A percentile compares a stretch with the other conserved stretches of the same genome.
Conservation (phyloP, 352 stramenopile genomes). For the Globisporangium polare region DNA sequence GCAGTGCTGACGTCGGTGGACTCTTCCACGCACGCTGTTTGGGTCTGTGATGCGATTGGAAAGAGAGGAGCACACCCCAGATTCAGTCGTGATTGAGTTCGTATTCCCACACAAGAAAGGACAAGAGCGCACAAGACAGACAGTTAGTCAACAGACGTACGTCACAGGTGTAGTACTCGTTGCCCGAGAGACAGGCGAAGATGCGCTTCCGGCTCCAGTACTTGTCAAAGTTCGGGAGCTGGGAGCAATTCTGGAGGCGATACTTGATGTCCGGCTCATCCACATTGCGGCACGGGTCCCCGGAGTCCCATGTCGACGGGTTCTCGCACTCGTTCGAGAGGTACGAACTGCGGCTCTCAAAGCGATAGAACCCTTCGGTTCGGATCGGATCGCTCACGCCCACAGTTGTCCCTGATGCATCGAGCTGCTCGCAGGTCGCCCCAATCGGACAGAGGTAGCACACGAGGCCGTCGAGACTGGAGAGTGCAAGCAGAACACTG, state of each 20-base stretch:
- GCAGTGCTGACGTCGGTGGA: conserved; percentile 3
- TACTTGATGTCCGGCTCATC: conserved; percentile 25
- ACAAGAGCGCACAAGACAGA: no score
- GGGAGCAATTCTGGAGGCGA: conserved; percentile 44
- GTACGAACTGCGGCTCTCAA: conserved; percentile 35
- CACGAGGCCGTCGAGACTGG: conserved; percentile 55
- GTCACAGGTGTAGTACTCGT: conserved; percentile 61
- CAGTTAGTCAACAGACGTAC: conserved; percentile 22
- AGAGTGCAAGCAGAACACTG: background rate
- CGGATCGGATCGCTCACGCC: conserved; percentile 43
- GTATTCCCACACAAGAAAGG: no score
- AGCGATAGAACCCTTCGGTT: conserved; percentile 43
- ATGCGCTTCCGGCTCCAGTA: conserved; percentile 58
- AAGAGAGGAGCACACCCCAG: no score
- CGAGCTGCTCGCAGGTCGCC: conserved; percentile 38
- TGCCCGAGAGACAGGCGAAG: conserved; percentile 52
- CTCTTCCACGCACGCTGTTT: conserved; percentile 24
- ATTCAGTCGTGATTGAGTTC: no score
- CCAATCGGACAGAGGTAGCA: conserved; percentile 63
- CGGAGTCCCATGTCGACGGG: conserved; percentile 29
- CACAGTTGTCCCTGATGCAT: conserved; percentile 22
- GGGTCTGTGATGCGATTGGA: conserved; percentile 16
- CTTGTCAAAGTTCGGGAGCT: conserved; percentile 27
- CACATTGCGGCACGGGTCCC: conserved; percentile 49
- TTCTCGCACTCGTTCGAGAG: conserved; percentile 32